Base-by-base conservation (phyloP, 805 yeast genomes). In the Pichia californica region DNA sequence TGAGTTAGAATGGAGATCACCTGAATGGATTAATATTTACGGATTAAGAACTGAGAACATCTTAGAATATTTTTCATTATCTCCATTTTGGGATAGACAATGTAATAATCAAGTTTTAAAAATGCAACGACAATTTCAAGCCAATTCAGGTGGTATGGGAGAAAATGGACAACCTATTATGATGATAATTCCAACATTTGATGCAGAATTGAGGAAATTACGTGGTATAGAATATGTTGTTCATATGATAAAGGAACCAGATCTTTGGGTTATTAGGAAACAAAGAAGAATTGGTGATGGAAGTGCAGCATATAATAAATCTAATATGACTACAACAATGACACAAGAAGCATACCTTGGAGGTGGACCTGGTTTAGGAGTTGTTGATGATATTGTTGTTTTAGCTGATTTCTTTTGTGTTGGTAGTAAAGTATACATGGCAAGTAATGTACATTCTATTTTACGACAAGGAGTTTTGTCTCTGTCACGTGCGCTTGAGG, bases 1-100 rank as follows among this genome's bases (percentile, higher is more conserved):
- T 58, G 97, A 91, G 56, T 73, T 93, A 33, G 98, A 89, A 61
- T 93, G 99, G 99, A 78, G 89, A 52, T 83, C 93, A 4, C 98
- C 99, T 1, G 99, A 93, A 62, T 93, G 96, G 94, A 88, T 93
- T 50, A 95, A 88, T 59, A 76, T 81, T 41, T 81, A 80, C 59
- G 97, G 96, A 0, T 74, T 93, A 20, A 73, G 88, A 36, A 84
- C 95, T 0, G 95, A 81, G 41, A 93, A 89, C 58, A 96, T 93
- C 1, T 72, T 93, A 18, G 98, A 93, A 47, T 93, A 93, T 64
- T 89, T 93, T 57, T 71, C 96, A 4, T 86, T 87, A 53, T 86
- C 96, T 3, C 99, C 99, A 2, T 94, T 91, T 65, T 93, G 85
- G 59, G 97, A 91, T 59, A 74, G 97, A 52, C 79, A 95, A 1